Evolutionary conservation across 2,329 filamentous ascomycete species (phyloP), one percentile per base, ranked within the genome.

Genomic region (Colletotrichum spaethianum): DNA sequence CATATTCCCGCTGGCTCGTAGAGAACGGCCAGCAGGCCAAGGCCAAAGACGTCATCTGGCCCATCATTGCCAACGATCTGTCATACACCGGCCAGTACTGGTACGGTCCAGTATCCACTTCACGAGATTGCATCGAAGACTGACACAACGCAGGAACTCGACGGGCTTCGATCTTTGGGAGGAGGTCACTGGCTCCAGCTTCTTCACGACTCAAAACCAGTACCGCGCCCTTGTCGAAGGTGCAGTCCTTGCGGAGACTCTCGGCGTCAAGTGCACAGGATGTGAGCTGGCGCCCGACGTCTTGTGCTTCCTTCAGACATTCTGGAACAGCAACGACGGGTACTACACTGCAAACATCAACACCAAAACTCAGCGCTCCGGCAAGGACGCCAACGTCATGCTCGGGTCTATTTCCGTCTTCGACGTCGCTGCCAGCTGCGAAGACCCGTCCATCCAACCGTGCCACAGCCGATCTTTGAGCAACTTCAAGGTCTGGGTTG

Each of bases 81-180:
- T 85, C 83, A 8, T 91, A 90, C 71, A 85, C 89, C 7, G 83
- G 84, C 2, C 84, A 87, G 63, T 86, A 88, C 78, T 86, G 85
- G 85, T 79, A 75, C 18, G 76, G 20, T 12, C 20, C 8, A 1
- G 16, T 7, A 23, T 4, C 38, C 8, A 23, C 20, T 9, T 36
- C 6, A 31, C 18, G 14, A 57, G 20, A 18, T 48, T 28, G 28
- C 12, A 23, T 12, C 12, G 14, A n/a, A 18, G 9, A 42, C 65
- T 68, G 18, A 68, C 28, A 46, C 9, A 23, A 12, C 16, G 36
- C 44, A 79, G 78, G 78, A 89, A 88, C 72, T 82, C 86, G 64
- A 86, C 86, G 4, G 86, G 86, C 6, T 91, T 87, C 74, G 89
- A 91, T 75, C 81, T 91, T 2, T 91, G 89, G 89, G 89, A 91